A percentile compares a stretch with the other conserved stretches of the same genome.
Conservation (phyloP, 495 filamentous ascomycete genomes). For the Aeminium ludgeri region DNA sequence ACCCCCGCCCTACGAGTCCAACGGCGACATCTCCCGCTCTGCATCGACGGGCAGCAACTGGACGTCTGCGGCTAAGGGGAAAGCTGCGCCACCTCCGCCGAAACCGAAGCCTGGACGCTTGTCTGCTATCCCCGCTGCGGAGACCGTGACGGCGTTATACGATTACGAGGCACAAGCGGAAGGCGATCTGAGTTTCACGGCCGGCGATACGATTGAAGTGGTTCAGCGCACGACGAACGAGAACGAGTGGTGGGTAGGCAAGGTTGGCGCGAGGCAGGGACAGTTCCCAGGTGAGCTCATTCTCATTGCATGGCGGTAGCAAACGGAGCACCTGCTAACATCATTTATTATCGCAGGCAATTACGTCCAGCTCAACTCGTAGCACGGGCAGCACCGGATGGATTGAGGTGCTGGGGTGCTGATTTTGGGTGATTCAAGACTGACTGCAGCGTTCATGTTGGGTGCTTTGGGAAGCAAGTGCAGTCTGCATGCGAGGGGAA, state of each 20-base stretch:
- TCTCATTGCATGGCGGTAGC: slow-evolving; percentile 1
- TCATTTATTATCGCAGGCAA: slow-evolving; percentile 9
- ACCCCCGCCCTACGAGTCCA: slow-evolving; percentile 52
- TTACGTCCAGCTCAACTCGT: slow-evolving; percentile 16
- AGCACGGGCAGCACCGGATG: slow-evolving; percentile 6
- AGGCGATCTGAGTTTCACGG: slow-evolving; percentile 78
- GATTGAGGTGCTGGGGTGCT: neutral
- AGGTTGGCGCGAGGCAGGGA: slow-evolving; percentile 56
- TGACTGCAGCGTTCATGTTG: too few relatives aligned
- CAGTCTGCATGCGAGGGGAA: too few relatives aligned
- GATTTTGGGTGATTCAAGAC: too few relatives aligned
- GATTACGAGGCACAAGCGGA: slow-evolving; percentile 95
- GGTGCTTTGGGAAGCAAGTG: too few relatives aligned
- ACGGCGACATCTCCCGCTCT: slow-evolving; percentile 28
- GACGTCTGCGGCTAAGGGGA: slow-evolving; percentile 53
- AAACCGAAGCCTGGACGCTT: slow-evolving; percentile 75
- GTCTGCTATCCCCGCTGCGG: slow-evolving; percentile 41
- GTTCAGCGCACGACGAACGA: slow-evolving; percentile 60
- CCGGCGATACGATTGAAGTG: slow-evolving; percentile 87
- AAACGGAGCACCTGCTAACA: slow-evolving; percentile 2
- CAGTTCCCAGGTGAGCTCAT: slow-evolving; percentile 81
- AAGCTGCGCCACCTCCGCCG: slow-evolving; percentile 76
- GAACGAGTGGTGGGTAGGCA: slow-evolving; percentile 95
- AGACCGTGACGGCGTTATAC: slow-evolving; percentile 53
- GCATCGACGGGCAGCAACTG: slow-evolving; percentile 41